A percentile compares a stretch with the other conserved stretches of the same genome.
These are phyloP conservation scores for Juncus inflexus DNA, from an alignment of 176 grass and related monocot species.

Conservation along the genomic window DNA sequence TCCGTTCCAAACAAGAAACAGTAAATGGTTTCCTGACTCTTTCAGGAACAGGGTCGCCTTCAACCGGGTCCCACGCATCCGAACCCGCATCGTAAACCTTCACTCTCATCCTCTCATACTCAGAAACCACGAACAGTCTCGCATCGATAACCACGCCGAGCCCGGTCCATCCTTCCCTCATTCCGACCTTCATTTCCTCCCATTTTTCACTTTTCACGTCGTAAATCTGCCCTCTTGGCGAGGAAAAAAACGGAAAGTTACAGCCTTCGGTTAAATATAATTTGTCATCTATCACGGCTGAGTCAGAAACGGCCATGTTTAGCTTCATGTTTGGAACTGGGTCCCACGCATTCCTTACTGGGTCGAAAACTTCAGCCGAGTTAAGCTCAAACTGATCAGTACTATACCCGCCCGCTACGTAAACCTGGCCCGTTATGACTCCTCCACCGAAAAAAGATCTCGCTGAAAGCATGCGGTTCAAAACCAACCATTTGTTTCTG, in stretches of 20 bases:
- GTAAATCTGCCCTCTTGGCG: slow-evolving; percentile 71
- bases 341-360: slow-evolving; percentile 50
- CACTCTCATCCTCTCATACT: slow-evolving; percentile 78
- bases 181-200: slow-evolving; percentile 70
- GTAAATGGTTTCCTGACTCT: slow-evolving; percentile 75
- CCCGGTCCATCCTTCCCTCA: slow-evolving; percentile 93
- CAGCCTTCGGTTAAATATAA: slow-evolving; percentile 80
- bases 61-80: slow-evolving; percentile 64
- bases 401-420: slow-evolving; percentile 87
- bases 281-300: slow-evolving; percentile 53
- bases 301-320: slow-evolving; percentile 80
- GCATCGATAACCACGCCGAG: slow-evolving; percentile 44
- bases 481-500: slow-evolving; percentile 61
- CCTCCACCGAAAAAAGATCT: slow-evolving; percentile 89
- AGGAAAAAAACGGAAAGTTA: slow-evolving; percentile 84
- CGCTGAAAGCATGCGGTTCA: slow-evolving; percentile 63
- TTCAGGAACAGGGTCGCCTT: slow-evolving; percentile 54
- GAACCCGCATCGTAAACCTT: slow-evolving; percentile 62
- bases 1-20: slow-evolving; percentile 41
- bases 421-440: slow-evolving; percentile 57
- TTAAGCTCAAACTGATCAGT: slow-evolving; percentile 75
- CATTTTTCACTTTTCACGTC: slow-evolving; percentile 51
- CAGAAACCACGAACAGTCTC: slow-evolving; percentile 68
- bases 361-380: slow-evolving; percentile 65
- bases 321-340: slow-evolving; percentile 57